These are phyloP conservation scores for Rutstroemia sp. DNA, from an alignment of 2,329 filamentous ascomycete genomes.

Conservation along the genomic window DNA sequence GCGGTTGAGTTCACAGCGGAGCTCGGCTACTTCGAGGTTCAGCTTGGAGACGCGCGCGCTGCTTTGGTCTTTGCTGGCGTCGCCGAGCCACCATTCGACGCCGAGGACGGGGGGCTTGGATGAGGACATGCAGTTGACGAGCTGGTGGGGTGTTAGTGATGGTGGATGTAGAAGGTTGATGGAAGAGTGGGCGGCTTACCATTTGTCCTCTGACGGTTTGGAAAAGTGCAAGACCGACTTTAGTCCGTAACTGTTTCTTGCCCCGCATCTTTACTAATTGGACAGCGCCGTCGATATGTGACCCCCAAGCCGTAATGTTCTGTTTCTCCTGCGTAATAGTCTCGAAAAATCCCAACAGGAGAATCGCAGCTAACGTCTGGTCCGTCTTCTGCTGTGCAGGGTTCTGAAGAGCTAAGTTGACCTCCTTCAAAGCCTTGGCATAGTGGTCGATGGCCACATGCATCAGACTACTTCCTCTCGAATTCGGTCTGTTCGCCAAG, in stretches of 20 bases:
- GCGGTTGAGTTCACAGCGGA: slow-evolving; percentile 46
- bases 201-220: slow-evolving; percentile 54
- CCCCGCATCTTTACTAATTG: slow-evolving; percentile 52
- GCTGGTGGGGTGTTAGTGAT: slow-evolving; percentile 30
- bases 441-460: slow-evolving; percentile 43
- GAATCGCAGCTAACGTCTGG: slow-evolving; percentile 49
- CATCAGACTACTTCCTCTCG: slow-evolving; percentile 29
- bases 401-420: slow-evolving; percentile 46
- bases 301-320: slow-evolving; percentile 52
- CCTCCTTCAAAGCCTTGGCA: slow-evolving; percentile 44
- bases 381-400: slow-evolving; percentile 44
- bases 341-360: slow-evolving; percentile 54
- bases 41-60: slow-evolving; percentile 39
- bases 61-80: slow-evolving; percentile 42
- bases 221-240: slow-evolving; percentile 48
- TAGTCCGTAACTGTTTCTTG: slow-evolving; percentile 45
- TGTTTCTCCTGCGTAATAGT: slow-evolving; percentile 44
- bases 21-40: slow-evolving; percentile 45
- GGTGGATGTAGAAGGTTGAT: background rate
- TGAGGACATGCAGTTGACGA: slow-evolving; percentile 48
- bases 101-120: slow-evolving; percentile 46
- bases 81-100: slow-evolving; percentile 51
- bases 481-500: slow-evolving; percentile 43
- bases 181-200: slow-evolving; percentile 32
- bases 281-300: slow-evolving; percentile 57